Evolutionary conservation across 2,329 filamentous ascomycete species (phyloP).

Genomic region (Ilyonectria sp.): DNA sequence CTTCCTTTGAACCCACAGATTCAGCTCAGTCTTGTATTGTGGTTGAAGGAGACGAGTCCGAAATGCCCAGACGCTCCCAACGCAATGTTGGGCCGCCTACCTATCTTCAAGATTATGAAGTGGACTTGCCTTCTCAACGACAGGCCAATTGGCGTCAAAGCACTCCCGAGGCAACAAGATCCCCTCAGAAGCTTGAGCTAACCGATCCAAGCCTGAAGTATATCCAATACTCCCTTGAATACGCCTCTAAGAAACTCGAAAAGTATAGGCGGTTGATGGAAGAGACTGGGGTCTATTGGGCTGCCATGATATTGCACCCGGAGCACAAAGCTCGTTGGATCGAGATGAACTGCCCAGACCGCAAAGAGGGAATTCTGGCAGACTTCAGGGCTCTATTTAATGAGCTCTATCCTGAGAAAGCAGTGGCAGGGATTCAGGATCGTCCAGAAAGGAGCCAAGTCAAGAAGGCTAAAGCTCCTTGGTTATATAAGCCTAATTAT

Average conservation of each 20-base stretch:
- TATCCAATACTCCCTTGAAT: not conserved
- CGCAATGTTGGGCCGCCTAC: not conserved
- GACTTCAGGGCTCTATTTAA: not conserved
- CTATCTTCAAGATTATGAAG: not conserved
- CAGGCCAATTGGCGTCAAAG: not conserved
- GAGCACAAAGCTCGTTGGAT: not conserved
- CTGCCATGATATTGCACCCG: conserved; percentile 6
- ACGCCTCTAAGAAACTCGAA: not conserved
- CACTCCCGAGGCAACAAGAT: not conserved
- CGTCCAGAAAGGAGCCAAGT: not conserved
- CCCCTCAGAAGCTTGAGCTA: not conserved
- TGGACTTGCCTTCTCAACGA: not conserved
- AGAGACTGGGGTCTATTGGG: conserved; percentile 1
- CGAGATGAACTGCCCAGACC: not conserved
- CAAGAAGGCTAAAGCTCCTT: not conserved
- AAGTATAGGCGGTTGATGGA: not conserved
- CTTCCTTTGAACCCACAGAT: not conserved
- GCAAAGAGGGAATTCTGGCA: not conserved
- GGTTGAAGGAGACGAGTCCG: not conserved
- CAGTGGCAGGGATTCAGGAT: not conserved
- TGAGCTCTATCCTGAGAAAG: not conserved
- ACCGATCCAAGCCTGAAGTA: not conserved
- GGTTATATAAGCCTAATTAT: not conserved
- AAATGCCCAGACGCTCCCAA: not conserved
- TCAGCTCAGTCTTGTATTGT: not conserved